Evolutionary conservation across 768 basidiomycete genomes (phyloP).

Genomic region (Tremella fuciformis): DNA sequence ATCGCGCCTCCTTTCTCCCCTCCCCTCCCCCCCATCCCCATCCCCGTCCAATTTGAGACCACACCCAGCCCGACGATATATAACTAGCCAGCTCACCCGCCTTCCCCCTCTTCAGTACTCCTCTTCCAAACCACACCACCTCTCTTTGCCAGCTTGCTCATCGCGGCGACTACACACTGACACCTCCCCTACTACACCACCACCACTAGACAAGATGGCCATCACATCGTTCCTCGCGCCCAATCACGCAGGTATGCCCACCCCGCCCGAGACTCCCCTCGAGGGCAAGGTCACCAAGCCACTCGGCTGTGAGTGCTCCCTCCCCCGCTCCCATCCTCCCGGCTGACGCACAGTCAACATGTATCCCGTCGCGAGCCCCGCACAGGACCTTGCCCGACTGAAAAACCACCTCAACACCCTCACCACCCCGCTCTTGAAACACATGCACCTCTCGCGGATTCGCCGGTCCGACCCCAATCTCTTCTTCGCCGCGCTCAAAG

Average conservation of each 20-base stretch:
- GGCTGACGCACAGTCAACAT: not conserved
- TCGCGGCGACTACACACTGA: too few relatives aligned
- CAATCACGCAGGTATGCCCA: not conserved
- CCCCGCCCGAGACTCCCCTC: constrained; percentile 3
- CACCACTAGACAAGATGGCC: too few relatives aligned
- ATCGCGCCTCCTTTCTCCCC: too few relatives aligned
- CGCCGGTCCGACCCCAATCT: constrained; percentile 68
- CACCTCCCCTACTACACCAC: too few relatives aligned
- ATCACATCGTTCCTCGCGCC: too few relatives aligned
- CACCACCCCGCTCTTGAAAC: constrained; percentile 65
- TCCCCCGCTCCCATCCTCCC: not conserved
- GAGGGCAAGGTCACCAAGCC: constrained; percentile 5
- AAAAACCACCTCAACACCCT: constrained; percentile 32
- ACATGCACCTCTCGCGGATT: constrained; percentile 75
- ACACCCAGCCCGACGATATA: too few relatives aligned
- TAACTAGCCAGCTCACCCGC: too few relatives aligned
- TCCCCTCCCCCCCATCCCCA: too few relatives aligned
- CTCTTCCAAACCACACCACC: too few relatives aligned
- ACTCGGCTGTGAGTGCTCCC: not conserved
- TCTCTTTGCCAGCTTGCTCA: too few relatives aligned
- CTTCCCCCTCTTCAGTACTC: too few relatives aligned
- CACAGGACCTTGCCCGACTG: constrained; percentile 42
- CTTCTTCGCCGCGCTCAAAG: constrained; percentile 74
- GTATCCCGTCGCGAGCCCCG: constrained; percentile 17
- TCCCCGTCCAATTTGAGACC: too few relatives aligned